Base-by-base conservation (phyloP, 2,329 filamentous ascomycete genomes). In the Madurella fahalii region DNA sequence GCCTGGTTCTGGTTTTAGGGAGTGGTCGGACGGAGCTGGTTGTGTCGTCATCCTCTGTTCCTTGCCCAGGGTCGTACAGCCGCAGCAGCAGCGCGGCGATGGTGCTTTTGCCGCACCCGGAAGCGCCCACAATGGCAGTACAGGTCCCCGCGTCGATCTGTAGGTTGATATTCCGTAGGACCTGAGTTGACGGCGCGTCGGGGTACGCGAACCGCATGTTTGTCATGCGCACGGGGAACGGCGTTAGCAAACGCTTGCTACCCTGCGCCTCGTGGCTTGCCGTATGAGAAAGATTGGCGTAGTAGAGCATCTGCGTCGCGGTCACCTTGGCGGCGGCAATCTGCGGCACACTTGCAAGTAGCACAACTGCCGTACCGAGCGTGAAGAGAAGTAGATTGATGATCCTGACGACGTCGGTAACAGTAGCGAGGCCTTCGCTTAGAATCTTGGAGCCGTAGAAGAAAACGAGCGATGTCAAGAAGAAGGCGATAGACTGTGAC, bases 81-180 rank as follows among this genome's bases (percentile, higher is more conserved):
- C 86, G 83, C 4, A 95, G 72, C 0, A 97, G 75, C 0, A 97
- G 73, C 0, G 87, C 82, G 0, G 87, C 79, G 37, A 96, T 77
- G 0, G 93, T 96, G 13, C 87, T 92, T 72, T 99, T 97, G 1
- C 94, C 93, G n/a, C 87, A 89, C 0, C 94, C 93, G 0, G 91
- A 96, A 1, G 81, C 74, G 1, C 93, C 92, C 2, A 95, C 90
- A 17, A 97, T 83, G 2, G 89, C 90, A 0, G 85, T 85, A 61
- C 83, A 88, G 4, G 80, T 83, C 18, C 85, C 84, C 0, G 79
- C 69, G 1, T 75, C 67, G 49, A 96, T 81, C 0, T 71, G 73
- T 8, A 96, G 73, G n/a, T 77, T 83, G n/a, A 95, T 68, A 18
- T 81, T 74, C 9, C 76, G 75, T 2, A 96, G 74, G 0, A 90